These are phyloP conservation scores for Boletus rubescentipes DNA, from an alignment of 768 basidiomycete species.

Conservation along the genomic window DNA sequence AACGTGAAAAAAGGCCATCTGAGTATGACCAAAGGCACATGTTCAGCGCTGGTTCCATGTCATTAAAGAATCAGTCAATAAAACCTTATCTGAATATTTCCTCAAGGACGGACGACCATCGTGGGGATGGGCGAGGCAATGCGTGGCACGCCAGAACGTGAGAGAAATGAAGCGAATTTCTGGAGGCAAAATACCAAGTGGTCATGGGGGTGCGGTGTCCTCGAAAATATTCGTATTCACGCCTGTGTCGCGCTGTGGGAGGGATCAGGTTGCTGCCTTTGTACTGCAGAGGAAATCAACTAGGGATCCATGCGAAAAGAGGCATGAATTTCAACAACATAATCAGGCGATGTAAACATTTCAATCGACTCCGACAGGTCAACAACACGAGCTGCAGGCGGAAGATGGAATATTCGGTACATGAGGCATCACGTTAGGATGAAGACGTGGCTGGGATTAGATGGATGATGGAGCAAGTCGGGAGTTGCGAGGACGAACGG, in stretches of 20 bases:
- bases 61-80: constrained; percentile 17
- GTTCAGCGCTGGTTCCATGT: constrained; percentile 17
- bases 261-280: not conserved
- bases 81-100: constrained; percentile 21
- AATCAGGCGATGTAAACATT: constrained; percentile 1
- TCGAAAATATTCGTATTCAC: constrained; percentile 7
- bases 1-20: constrained; percentile 9
- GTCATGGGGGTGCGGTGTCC: not conserved
- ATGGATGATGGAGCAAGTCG: not conserved
- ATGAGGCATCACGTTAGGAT: constrained; percentile 7
- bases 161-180: constrained; percentile 15
- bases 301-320: not conserved
- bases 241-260: constrained; percentile 14
- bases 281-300: not conserved
- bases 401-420: constrained; percentile 3
- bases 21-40: constrained; percentile 11
- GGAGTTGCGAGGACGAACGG: not conserved
- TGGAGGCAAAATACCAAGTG: not conserved
- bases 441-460: constrained; percentile 2
- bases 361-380: constrained; percentile 2
- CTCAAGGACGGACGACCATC: constrained; percentile 12
- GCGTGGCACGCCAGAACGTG: constrained; percentile 17
- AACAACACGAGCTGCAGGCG: not conserved
- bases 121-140: constrained; percentile 15
- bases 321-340: constrained; percentile 1